Evolutionary conservation across 75 land plant species (phyloP).

Genomic region (Ceratopteris richardii): DNA sequence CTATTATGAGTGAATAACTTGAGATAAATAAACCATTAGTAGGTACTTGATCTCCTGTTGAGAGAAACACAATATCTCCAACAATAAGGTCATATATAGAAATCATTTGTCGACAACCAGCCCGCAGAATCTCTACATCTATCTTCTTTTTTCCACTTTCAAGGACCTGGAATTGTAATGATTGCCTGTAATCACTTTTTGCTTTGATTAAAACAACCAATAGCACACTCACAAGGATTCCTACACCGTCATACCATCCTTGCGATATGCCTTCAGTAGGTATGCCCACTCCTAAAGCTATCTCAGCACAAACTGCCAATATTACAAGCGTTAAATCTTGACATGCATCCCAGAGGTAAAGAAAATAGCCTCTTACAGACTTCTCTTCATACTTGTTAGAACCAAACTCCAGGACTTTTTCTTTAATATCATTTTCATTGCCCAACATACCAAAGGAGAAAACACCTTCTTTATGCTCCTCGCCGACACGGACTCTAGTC

Average conservation of each 20-base stretch:
- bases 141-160: slow-evolving; percentile 94
- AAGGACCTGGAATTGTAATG: slow-evolving; percentile 78
- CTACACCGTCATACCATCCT: slow-evolving; percentile 94
- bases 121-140: slow-evolving; percentile 56
- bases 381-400: slow-evolving; percentile 66
- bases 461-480: too few relatives aligned
- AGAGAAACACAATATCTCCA: slow-evolving; percentile 74
- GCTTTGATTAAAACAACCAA: slow-evolving; percentile 87
- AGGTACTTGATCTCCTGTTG: slow-evolving; percentile 85
- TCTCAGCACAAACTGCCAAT: slow-evolving; percentile 69
- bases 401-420: slow-evolving; percentile 55
- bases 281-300: slow-evolving; percentile 71
- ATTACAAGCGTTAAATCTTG: slow-evolving; percentile 86
- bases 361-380: slow-evolving; percentile 51
- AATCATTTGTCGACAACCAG: slow-evolving; percentile 52
- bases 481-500: too few relatives aligned
- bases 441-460: slow-evolving; percentile 54
- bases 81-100: slow-evolving; percentile 74
- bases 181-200: too few relatives aligned
- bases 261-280: slow-evolving; percentile 75
- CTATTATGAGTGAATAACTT: slow-evolving; percentile 65
- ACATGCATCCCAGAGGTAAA: slow-evolving; percentile 91
- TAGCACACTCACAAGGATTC: slow-evolving; percentile 74
- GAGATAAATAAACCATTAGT: slow-evolving; percentile 76
- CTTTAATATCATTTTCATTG: slow-evolving; percentile 18